These are phyloP conservation scores for Tulasnella sp. DNA, from an alignment of 768 basidiomycete genomes.

Conservation along the genomic window DNA sequence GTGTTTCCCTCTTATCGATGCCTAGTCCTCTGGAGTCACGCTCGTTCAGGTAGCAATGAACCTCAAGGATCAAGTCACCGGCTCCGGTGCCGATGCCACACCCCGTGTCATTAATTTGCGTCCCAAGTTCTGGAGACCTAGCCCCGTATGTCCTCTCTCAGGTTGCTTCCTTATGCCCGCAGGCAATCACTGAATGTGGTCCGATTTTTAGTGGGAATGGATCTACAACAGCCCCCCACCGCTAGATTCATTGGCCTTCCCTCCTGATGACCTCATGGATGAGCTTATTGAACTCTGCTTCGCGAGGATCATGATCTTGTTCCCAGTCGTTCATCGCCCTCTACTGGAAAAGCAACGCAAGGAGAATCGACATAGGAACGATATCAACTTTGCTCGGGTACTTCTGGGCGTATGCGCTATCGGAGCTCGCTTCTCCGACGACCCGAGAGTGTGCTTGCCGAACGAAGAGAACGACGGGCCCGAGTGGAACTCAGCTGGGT, in stretches of 20 bases:
- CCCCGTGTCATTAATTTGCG: slow-evolving; percentile 25
- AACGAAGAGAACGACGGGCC: slow-evolving; percentile 40
- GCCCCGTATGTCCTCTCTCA: slow-evolving; percentile 31
- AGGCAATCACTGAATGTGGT: slow-evolving; percentile 30
- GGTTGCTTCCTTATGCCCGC: slow-evolving; percentile 30
- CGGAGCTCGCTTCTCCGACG: slow-evolving; percentile 56
- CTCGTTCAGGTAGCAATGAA: slow-evolving; percentile 55
- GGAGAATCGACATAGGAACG: slow-evolving; percentile 49
- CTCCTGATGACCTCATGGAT: slow-evolving; percentile 56
- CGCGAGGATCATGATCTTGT: slow-evolving; percentile 49
- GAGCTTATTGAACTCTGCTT: slow-evolving; percentile 66
- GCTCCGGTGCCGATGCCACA: slow-evolving; percentile 43
- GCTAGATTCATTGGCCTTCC: slow-evolving; percentile 46
- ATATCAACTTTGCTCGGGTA: slow-evolving; percentile 54
- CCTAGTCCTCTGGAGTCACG: slow-evolving; percentile 40
- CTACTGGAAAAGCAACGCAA: slow-evolving; percentile 55
- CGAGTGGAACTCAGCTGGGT: slow-evolving; percentile 51
- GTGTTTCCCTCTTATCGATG: neutral
- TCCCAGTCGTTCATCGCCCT: slow-evolving; percentile 70
- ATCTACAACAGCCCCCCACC: slow-evolving; percentile 33
- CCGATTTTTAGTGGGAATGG: slow-evolving; percentile 38
- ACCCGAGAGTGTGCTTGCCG: slow-evolving; percentile 52
- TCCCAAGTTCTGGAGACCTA: slow-evolving; percentile 29
- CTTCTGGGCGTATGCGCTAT: slow-evolving; percentile 70
- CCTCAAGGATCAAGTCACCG: slow-evolving; percentile 55